A percentile compares a stretch with the other conserved stretches of the same genome.
Conservation (phyloP, 2,329 filamentous ascomycete species). For the Stemphylium beticola region DNA sequence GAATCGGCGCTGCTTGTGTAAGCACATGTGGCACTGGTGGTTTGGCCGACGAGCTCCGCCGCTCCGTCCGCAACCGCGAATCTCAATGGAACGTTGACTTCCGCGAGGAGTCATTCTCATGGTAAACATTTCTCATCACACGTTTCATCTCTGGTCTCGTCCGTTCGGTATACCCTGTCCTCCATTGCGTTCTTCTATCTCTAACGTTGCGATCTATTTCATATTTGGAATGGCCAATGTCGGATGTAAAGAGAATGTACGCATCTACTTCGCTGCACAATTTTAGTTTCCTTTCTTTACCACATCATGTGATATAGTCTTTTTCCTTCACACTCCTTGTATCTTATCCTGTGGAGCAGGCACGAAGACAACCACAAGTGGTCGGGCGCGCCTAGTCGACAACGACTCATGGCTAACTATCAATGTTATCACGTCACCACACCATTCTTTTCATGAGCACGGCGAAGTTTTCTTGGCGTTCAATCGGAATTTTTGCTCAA, state of each 20-base stretch:
- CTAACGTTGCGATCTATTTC: slow-evolving; percentile 8
- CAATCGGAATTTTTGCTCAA: not conserved
- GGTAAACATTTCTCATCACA: slow-evolving; percentile 48
- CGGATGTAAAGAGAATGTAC: slow-evolving; percentile 20
- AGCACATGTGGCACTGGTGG: slow-evolving; percentile 78
- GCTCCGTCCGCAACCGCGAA: slow-evolving; percentile 69
- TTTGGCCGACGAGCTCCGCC: slow-evolving; percentile 76
- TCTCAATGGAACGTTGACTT: slow-evolving; percentile 74
- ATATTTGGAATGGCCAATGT: slow-evolving; percentile 10
- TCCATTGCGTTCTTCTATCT: slow-evolving; percentile 14
- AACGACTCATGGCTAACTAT: slow-evolving; percentile 12
- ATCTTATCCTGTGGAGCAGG: slow-evolving; percentile 20
- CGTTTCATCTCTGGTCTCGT: slow-evolving; percentile 9
- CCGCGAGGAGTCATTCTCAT: slow-evolving; percentile 77
- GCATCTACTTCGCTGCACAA: slow-evolving; percentile 38
- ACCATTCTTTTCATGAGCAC: slow-evolving; percentile 3
- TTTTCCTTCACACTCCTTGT: slow-evolving; percentile 23
- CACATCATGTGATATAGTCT: slow-evolving; percentile 18
- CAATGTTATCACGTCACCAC: slow-evolving; percentile 26
- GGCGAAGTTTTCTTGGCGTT: slow-evolving; percentile 13
- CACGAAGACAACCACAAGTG: slow-evolving; percentile 19
- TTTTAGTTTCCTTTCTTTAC: slow-evolving; percentile 33
- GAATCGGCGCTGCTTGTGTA: slow-evolving; percentile 87
- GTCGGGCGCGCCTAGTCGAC: slow-evolving; percentile 1
- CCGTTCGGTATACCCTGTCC: slow-evolving; percentile 24